These are phyloP conservation scores for Nepenthes alata DNA, from an alignment of 179 eudicot species.

Conservation along the genomic window DNA sequence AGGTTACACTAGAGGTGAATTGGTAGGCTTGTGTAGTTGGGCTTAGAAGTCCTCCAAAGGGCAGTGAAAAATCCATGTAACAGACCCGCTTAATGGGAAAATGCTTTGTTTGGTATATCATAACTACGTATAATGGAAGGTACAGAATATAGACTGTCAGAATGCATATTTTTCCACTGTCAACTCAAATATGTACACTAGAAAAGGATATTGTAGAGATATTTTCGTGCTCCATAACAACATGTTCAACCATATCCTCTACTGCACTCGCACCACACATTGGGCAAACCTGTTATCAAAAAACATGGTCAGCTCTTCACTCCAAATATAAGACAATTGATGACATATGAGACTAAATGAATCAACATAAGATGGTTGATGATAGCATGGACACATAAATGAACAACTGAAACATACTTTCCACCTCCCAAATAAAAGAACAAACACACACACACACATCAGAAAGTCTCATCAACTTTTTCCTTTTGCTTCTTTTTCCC, in stretches of 20 bases:
- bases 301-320: neutral
- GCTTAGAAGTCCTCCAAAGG: neutral
- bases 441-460: too few species aligned
- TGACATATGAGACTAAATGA: too few species aligned
- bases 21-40: too few species aligned
- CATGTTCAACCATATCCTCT: slow-evolving; percentile 37
- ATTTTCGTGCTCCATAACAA: slow-evolving; percentile 40
- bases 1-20: too few species aligned
- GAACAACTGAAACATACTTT: too few species aligned
- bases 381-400: too few species aligned
- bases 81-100: neutral
- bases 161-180: neutral
- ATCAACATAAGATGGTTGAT: too few species aligned
- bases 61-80: neutral
- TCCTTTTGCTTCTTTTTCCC: too few species aligned
- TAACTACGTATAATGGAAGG: neutral
- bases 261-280: slow-evolving; percentile 34
- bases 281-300: slow-evolving; percentile 42
- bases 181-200: neutral
- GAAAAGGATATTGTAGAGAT: slow-evolving; percentile 48
- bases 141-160: neutral
- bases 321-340: too few species aligned
- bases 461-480: too few species aligned
- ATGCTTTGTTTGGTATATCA: neutral
- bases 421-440: too few species aligned